Evolutionary conservation across 2,329 filamentous ascomycete genomes (phyloP), one percentile per base, ranked within the genome.

Genomic region (Cladosporium sp.): DNA sequence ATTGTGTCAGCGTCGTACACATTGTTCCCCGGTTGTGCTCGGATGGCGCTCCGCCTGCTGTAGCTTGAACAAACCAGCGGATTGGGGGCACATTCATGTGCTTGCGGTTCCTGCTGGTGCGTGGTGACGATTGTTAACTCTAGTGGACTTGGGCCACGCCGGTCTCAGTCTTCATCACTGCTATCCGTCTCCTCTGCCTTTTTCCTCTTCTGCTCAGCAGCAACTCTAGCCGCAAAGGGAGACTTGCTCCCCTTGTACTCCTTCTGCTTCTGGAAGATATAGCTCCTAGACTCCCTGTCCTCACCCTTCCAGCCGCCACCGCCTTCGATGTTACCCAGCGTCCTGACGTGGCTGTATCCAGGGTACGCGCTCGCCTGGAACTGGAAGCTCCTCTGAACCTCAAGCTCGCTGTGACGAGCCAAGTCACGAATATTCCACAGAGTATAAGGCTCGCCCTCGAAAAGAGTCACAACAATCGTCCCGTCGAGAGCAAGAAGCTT

Each of bases 381-480:
- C 65, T 79, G 80, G 75, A 91, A 93, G 76, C 89, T 92, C 72
- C 85, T 81, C 71, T 88, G 83, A 39, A 93, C 89, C 72, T 86
- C 85, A 59, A 94, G 79, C 5, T 90, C 91, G 5, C 84, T 83
- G 76, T 97, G 92, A 7, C 94, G 85, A 1, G 87, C 95, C 30
- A 99, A 82, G 80, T 97, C 94, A 39, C 89, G 86, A 28, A 98
- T 85, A 79, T 98, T 97, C 95, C 95, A 99, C 0, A 97, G 84
- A 2, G 92, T 94, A 77, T 99, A 99, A 0, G 95, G 95, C 77
- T 96, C 90, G 66, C 91, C 91, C 77, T 97, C 94, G 76, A 99
- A 99, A 11, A 98, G 81, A 0, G 93, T 96, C 25, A 98, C 88
- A 61, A 97, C 79, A 63, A 97, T 88, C 6, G 73, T 78, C 39